Base-by-base conservation (phyloP, 208 protist genomes). In the Jaenimonas drosophilae region DNA sequence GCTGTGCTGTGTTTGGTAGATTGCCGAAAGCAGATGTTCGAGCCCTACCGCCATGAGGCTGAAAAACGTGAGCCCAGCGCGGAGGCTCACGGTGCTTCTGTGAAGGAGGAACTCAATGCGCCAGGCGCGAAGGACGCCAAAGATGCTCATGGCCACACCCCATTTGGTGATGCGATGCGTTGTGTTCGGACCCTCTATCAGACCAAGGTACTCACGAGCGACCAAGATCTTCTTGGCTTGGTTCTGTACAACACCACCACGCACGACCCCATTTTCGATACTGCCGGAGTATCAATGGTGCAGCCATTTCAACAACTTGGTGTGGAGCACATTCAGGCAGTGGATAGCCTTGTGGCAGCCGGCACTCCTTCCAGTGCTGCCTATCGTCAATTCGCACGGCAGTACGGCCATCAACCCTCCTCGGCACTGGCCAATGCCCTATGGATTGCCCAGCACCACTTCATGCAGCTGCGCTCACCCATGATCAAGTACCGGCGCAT, bases 1-100 rank as follows among this genome's bases (percentile, higher is more conserved):
- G 77, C 64, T 7, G 65, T 93, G 4, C 55, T 93, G 29, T 93
- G 77, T 42, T 50, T 88, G 1, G 57, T 93, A 4, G 85, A 93
- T 58, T 87, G 73, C 56, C 70, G 61, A 26, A 43, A 39, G 16
- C 17, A 39, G 19, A 88, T 90, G 77, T 90, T 88, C 46, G 24
- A 21, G 24, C 40, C 17, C 23, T 14, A n/a, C 39, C 0, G 33
- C 30, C 24, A 29, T 40, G 14, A 53, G 44, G 39, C 30, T 32
- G 21, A 6, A 6, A 32, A 55, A 45, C n/a, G 38, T 6, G 31
- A 23, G 4, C 26, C 33, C 4, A 9, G 7, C 24, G 4, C 4
- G 29, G 32, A 3, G 49, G 7, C 25, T 2, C 5, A 9, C 16
- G 26, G 14, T 4, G 16, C 25, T 4, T 16, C 12, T 4, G 24